Evolutionary conservation across 2,329 filamentous ascomycete species (phyloP), one percentile per base, ranked within the genome.

Genomic region (Fusarium compactum): DNA sequence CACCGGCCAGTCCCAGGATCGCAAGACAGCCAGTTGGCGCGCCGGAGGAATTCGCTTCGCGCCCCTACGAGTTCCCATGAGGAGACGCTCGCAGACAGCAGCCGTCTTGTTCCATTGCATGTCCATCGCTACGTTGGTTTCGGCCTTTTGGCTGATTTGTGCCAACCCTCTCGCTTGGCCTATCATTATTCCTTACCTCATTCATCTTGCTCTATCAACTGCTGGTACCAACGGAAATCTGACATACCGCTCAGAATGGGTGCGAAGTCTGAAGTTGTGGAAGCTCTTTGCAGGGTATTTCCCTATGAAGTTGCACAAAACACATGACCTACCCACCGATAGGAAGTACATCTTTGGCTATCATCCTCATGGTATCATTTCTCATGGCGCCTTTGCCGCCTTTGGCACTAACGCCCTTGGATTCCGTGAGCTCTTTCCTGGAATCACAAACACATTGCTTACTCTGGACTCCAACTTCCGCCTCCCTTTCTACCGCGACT

Each of bases 271-370:
- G 51, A 89, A 88, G 30, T 82, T 97, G 46, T 99, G 95, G 95
- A 92, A 88, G 40, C 87, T 97, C 47, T 98, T 98, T 78, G 94
- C 93, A 27, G 92, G 90, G 18, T 99, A 98, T 83, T 99, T 97
- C 77, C 96, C 96, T 6, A 93, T 94, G 50, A 88, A 88, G 60
- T 86, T 99, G 41, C 94, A 98, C 82, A 93, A 96, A 71, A 96
- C 93, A 6, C 87, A 92, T 71, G 86, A 91, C 60, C 87, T 99
- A 9, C 88, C 92, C 24, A 87, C 94, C 0, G 94, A 91, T 2
- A 87, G 94, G 68, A 97, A 97, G 81, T 99, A 98, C 82, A 94
- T 99, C 69, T 94, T 99, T 75, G 95, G 95, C 46, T 98, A 98
- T 80, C 96, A 98, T 76, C 96, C 96, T 0, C 96, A 99, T 78